Evolutionary conservation across 176 grass and related monocot species (phyloP).

Genomic region (Bromus sterilis): DNA sequence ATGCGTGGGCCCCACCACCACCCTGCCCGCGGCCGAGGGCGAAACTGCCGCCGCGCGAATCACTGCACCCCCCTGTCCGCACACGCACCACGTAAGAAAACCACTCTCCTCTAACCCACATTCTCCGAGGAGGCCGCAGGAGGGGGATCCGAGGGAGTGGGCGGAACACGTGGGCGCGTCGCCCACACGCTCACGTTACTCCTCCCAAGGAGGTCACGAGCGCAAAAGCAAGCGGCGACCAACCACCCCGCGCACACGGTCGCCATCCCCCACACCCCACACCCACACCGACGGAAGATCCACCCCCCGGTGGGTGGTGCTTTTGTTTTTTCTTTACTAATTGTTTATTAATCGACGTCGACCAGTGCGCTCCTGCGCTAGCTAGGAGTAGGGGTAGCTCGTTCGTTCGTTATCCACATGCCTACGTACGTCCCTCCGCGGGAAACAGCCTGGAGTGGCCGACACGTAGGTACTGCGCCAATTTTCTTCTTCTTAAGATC

Average conservation of each 20-base stretch:
- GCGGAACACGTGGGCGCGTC: slow-evolving; percentile 40
- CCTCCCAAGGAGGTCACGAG: slow-evolving; percentile 43
- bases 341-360: too few relatives aligned
- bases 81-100: neutral
- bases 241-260: neutral
- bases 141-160: slow-evolving; percentile 13
- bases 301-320: too few relatives aligned
- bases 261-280: neutral
- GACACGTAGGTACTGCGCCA: neutral
- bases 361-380: neutral
- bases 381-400: too few relatives aligned
- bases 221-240: slow-evolving; percentile 20
- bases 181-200: slow-evolving; percentile 45
- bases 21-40: too few relatives aligned
- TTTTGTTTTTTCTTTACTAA: too few relatives aligned
- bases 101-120: neutral
- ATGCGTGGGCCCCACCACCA: too few relatives aligned
- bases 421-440: neutral
- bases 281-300: slow-evolving; percentile 33
- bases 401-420: slow-evolving; percentile 29
- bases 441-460: slow-evolving; percentile 3
- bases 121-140: neutral
- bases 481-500: neutral
- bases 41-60: slow-evolving; percentile 52
- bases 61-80: slow-evolving; percentile 17